Evolutionary conservation across 495 filamentous ascomycete species (phyloP).

Genomic region (Rusavskia elegans): DNA sequence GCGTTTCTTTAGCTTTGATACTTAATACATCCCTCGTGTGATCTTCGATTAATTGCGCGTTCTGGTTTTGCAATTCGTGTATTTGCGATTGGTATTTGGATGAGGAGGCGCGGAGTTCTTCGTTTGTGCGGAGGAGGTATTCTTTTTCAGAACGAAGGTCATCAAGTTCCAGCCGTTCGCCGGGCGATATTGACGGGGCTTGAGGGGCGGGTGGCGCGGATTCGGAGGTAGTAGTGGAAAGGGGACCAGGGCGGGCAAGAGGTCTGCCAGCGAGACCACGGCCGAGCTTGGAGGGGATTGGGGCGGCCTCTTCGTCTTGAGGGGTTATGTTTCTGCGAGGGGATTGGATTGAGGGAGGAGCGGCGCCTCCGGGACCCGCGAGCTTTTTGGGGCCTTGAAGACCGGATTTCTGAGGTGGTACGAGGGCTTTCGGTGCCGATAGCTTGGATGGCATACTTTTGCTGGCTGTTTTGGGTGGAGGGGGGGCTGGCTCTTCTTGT

Average conservation of each 20-base stretch:
- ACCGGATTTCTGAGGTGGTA: constrained; percentile 40
- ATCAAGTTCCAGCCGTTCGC: constrained; percentile 78
- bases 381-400: constrained; percentile 58
- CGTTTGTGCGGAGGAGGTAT: constrained; percentile 47
- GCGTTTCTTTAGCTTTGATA: constrained; percentile 96
- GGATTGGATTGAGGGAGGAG: constrained; percentile 24
- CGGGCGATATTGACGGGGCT: constrained; percentile 41
- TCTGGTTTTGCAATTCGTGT: constrained; percentile 82
- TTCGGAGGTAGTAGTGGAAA: constrained; percentile 20
- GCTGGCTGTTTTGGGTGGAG: constrained; percentile 36
- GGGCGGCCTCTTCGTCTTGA: constrained; percentile 41
- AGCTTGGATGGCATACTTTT: constrained; percentile 46
- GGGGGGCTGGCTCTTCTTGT: constrained; percentile 34
- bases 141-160: constrained; percentile 76
- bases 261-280: constrained; percentile 76
- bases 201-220: constrained; percentile 9
- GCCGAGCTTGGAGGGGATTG: constrained; percentile 48
- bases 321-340: constrained; percentile 43
- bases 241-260: constrained; percentile 51
- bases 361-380: constrained; percentile 34
- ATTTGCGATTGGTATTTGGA: constrained; percentile 61
- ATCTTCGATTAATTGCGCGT: constrained; percentile 92
- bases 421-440: constrained; percentile 49
- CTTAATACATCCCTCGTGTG: constrained; percentile 89
- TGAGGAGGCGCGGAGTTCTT: constrained; percentile 63